Percentiles rank a stretch among this genome's conserved stretches.
These are phyloP conservation scores for Trametes meyenii DNA, from an alignment of 768 basidiomycete genomes.

Conservation along the genomic window DNA sequence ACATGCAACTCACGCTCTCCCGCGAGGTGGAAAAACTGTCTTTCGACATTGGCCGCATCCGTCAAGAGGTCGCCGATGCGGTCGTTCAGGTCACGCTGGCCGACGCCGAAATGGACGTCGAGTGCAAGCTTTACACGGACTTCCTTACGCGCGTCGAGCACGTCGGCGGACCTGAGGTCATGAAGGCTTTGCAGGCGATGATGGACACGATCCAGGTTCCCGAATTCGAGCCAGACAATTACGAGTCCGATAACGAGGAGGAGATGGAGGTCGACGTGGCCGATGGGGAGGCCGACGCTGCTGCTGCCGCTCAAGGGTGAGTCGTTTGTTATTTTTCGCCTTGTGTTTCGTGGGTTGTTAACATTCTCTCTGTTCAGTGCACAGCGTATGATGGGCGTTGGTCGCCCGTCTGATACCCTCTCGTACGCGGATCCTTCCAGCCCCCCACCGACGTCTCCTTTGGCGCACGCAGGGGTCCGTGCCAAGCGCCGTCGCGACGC, in stretches of 20 bases:
- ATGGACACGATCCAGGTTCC: background rate
- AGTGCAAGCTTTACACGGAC: background rate
- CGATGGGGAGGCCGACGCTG: background rate
- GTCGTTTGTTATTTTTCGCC: background rate
- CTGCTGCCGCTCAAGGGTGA: background rate
- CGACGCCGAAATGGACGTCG: slow-evolving; percentile 7
- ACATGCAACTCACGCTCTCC: slow-evolving; percentile 4
- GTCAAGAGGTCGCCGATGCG: background rate
- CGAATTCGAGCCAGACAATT: background rate
- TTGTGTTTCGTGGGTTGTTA: background rate
- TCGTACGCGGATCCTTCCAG: slow-evolving; percentile 9
- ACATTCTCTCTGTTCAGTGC: background rate
- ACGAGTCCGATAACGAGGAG: background rate
- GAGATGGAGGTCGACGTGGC: background rate
- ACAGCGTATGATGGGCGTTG: background rate
- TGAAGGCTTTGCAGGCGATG: background rate
- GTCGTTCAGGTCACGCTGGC: slow-evolving; percentile 1
- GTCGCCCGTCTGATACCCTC: background rate
- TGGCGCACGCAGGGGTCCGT: background rate
- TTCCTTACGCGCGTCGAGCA: background rate
- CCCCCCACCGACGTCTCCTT: slow-evolving; percentile 8
- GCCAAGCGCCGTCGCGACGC: background rate
- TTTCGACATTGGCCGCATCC: background rate
- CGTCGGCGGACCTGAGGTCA: background rate
- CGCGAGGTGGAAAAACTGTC: background rate